Evolutionary conservation across 148 eudicot genomes (phyloP).

Genomic region (Vaccinium corymbosum): DNA sequence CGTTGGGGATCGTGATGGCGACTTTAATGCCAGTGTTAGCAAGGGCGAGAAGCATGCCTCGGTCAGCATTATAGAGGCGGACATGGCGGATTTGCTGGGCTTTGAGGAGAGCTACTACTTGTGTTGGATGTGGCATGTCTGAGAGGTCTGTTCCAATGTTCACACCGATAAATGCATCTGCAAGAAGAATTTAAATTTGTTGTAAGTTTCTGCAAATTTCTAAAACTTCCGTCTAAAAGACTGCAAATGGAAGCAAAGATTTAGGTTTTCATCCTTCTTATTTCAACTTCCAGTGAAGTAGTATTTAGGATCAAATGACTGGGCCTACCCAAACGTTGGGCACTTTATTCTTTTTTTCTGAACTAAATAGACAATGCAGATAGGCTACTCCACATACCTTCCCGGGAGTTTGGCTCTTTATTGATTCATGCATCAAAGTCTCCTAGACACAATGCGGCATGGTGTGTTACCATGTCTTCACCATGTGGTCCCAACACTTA

Average conservation of each 20-base stretch:
- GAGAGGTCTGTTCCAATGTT: conserved; percentile 80
- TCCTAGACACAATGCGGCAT: conserved; percentile 11
- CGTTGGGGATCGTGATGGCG: conserved; percentile 62
- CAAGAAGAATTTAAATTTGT: background rate
- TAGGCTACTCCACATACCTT: background rate
- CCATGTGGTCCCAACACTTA: conserved; percentile 3
- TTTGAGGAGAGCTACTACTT: conserved; percentile 82
- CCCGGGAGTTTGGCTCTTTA: background rate
- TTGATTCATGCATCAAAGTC: background rate
- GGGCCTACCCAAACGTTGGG: background rate
- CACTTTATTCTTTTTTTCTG: too few species aligned
- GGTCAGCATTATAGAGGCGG: conserved; percentile 66
- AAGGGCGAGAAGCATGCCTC: conserved; percentile 74
- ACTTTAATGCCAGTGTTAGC: conserved; percentile 77
- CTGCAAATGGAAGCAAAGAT: background rate
- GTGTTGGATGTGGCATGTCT: conserved; percentile 89
- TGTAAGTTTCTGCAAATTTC: background rate
- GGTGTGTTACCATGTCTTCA: background rate
- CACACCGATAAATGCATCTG: conserved; percentile 80
- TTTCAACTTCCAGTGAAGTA: background rate
- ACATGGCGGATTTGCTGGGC: conserved; percentile 67
- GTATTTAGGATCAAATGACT: background rate
- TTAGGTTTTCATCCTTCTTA: conserved; percentile 1
- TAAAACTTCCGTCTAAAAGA: background rate
- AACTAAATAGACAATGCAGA: background rate